Conservation (phyloP, 306 rosid genomes). For the Cercis canadensis region DNA sequence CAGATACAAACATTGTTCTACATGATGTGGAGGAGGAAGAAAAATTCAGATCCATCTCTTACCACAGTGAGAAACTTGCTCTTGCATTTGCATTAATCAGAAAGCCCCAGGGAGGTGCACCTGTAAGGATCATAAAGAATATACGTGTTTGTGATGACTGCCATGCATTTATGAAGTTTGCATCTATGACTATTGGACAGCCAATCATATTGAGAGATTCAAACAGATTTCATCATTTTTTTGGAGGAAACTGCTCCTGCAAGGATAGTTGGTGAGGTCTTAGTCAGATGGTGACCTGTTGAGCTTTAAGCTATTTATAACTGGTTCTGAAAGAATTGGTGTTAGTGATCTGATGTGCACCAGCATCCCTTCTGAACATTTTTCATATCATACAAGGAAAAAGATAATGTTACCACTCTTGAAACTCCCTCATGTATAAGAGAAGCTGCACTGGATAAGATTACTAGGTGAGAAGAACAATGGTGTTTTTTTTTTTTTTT, state of each 20-base stretch:
- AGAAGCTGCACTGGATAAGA: slow-evolving; percentile 1
- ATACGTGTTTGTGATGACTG: slow-evolving; percentile 59
- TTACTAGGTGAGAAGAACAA: not conserved
- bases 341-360: slow-evolving; percentile 1
- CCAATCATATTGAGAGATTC: slow-evolving; percentile 58
- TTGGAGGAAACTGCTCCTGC: slow-evolving; percentile 56
- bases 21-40: slow-evolving; percentile 60
- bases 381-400: not conserved
- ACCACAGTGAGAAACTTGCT: slow-evolving; percentile 64
- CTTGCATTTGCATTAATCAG: slow-evolving; percentile 52
- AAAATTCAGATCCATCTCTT: slow-evolving; percentile 54
- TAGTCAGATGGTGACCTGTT: slow-evolving; percentile 21
- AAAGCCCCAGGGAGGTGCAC: slow-evolving; percentile 47
- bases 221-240: slow-evolving; percentile 57
- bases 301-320: not conserved
- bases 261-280: slow-evolving; percentile 54
- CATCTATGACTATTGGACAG: slow-evolving; percentile 38
- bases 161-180: slow-evolving; percentile 56
- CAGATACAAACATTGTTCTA: slow-evolving; percentile 48
- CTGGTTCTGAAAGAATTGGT: slow-evolving; percentile 25
- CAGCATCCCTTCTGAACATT: too few relatives aligned
- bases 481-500: not conserved
- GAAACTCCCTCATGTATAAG: slow-evolving; percentile 16
- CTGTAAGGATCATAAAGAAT: slow-evolving; percentile 58
- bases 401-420: not conserved